A percentile compares a stretch with the other conserved stretches of the same genome.
Conservation (phyloP, 208 protist genomes). For the Borovskyia barvae region DNA sequence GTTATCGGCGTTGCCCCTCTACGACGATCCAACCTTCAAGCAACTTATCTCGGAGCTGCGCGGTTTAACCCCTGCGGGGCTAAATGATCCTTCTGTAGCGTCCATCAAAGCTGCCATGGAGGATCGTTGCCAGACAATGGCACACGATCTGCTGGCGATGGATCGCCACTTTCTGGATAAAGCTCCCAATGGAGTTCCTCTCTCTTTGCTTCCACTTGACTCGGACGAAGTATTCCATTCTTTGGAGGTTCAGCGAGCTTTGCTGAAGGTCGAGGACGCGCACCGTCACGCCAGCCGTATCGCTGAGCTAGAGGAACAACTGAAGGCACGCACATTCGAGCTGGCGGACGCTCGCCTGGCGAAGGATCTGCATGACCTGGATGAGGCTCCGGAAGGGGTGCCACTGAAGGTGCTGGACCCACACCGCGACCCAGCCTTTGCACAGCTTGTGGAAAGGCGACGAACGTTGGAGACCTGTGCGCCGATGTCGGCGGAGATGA, state of each 20-base stretch:
- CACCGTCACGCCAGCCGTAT: conserved; percentile 44
- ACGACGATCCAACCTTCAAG: conserved; percentile 28
- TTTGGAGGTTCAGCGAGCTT: conserved; percentile 24
- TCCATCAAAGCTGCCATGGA: conserved; percentile 44
- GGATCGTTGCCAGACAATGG: conserved; percentile 52
- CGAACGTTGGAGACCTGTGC: conserved; percentile 29
- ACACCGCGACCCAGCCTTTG: conserved; percentile 47
- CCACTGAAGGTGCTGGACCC: conserved; percentile 40
- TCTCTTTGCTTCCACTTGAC: conserved; percentile 35
- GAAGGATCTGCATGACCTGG: conserved; percentile 36
- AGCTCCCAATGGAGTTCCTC: conserved; percentile 37
- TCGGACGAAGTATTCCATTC: conserved; percentile 30
- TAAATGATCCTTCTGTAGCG: conserved; percentile 14
- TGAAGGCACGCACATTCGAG: conserved; percentile 60
- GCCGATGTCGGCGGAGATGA: conserved; percentile 28
- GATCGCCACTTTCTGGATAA: conserved; percentile 45
- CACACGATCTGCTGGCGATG: conserved; percentile 32
- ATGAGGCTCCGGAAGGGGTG: conserved; percentile 49
- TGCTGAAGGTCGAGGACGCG: conserved; percentile 24
- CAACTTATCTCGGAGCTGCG: conserved; percentile 21
- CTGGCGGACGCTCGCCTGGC: conserved; percentile 38
- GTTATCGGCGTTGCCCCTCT: conserved; percentile 42
- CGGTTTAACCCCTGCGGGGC: no score
- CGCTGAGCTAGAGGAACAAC: conserved; percentile 49
- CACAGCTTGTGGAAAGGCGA: conserved; percentile 41